Evolutionary conservation across 768 basidiomycete genomes (phyloP).

Genomic region (Agaricus subrufescens): DNA sequence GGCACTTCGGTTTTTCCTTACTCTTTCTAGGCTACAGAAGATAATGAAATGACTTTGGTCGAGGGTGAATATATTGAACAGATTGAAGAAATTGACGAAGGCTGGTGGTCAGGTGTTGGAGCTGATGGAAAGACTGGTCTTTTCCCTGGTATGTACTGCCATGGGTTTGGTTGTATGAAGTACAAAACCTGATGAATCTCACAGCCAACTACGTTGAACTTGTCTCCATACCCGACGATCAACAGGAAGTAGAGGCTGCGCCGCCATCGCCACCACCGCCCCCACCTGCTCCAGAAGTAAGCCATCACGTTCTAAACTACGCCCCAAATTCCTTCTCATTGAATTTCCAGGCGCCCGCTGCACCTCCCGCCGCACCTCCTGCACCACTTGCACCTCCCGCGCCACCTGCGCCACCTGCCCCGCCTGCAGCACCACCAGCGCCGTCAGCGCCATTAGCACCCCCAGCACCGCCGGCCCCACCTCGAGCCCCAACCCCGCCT

Average conservation of each 20-base stretch:
- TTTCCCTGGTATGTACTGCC: conserved; percentile 67
- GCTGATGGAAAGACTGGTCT: conserved; percentile 70
- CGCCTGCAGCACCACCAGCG: conserved; percentile 38
- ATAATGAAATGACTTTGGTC: conserved; percentile 76
- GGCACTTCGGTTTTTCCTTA: neutral
- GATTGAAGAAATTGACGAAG: conserved; percentile 81
- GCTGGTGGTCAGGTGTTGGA: conserved; percentile 88
- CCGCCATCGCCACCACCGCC: conserved; percentile 48
- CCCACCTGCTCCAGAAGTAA: conserved; percentile 36
- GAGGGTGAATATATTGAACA: conserved; percentile 83
- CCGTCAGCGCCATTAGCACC: conserved; percentile 13
- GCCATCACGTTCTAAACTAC: neutral
- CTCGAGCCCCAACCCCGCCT: conserved; percentile 44
- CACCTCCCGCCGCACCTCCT: conserved; percentile 45
- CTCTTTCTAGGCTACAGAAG: conserved; percentile 59
- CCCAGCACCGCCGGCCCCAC: conserved; percentile 38
- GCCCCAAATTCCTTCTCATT: neutral
- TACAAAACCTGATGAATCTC: neutral
- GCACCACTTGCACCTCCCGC: conserved; percentile 42
- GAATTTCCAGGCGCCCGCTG: neutral
- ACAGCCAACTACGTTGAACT: conserved; percentile 86
- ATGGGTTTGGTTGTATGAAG: neutral
- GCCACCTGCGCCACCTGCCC: conserved; percentile 43
- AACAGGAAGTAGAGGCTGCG: conserved; percentile 33
- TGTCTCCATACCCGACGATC: conserved; percentile 42